Evolutionary conservation across 140 eudicot species (phyloP), one percentile per base, ranked within the genome.

Genomic region (Ambrosia hybrid): DNA sequence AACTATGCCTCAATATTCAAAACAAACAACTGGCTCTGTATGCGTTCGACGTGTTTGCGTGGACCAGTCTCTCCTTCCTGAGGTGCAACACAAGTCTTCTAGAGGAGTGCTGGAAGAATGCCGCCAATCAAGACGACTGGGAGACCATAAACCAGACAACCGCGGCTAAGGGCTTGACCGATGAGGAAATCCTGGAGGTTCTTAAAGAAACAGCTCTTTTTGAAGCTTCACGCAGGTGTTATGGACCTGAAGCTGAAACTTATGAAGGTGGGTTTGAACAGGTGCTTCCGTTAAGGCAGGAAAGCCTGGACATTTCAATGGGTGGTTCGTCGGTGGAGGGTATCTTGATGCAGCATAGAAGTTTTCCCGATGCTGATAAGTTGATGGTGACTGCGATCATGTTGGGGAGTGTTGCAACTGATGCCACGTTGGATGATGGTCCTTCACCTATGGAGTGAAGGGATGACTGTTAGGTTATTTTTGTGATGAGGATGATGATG

Each of bases 21-120:
- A 81, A 81, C 59, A 81, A 82, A 68, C 87, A 84, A 58, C 89
- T 86, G 10, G 69, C 93, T 14, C 59, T 94, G 36, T 82, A 72
- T 33, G 90, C 88, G 59, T 90, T 94, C 34, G 90, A 94, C 48
- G 76, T 90, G 26, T 91, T 94, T 64, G 92, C 96, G 15, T 94
- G 96, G 95, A 90, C 96, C 51, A 84, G 87, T 39, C 70, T 85
- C 53, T 86, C 89, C 11, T 94, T 94, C 57, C 67, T 87, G 8
- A 81, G 79, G 61, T 61, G 70, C 59, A 94, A 94, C 76, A 76
- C 82, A 15, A 80, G 85, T 68, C 94, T 94, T 11, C 67, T 94
- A 74, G 99, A 94, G 62, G 99, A 94, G 41, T 94, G 99, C 80
- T 94, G 99, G 99, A 94, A 87, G 57, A 86, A 89, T 45, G 97